Evolutionary conservation across 257 asterid species (phyloP).

Genomic region (Primulina eburnea): DNA sequence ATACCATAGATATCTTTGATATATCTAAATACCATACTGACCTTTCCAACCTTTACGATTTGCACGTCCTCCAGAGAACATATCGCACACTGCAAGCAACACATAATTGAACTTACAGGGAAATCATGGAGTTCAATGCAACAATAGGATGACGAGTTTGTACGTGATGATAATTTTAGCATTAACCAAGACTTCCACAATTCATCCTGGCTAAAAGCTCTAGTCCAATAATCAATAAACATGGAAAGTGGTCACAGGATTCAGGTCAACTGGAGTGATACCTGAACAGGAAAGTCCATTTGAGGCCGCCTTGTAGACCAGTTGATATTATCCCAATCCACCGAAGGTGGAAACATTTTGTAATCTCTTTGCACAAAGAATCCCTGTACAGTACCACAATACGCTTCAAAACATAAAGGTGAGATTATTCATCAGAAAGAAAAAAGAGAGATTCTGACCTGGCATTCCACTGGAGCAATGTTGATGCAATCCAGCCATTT

Average conservation of each 20-base stretch:
- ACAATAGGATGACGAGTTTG: not conserved
- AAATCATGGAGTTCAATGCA: conserved; percentile 20
- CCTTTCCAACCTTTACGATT: conserved; percentile 75
- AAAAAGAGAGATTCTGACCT: conserved; percentile 41
- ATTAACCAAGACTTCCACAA: not conserved
- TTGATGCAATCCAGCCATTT: conserved; percentile 94
- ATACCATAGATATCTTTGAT: conserved; percentile 16
- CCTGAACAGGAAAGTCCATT: conserved; percentile 98
- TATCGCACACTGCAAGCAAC: conserved; percentile 78
- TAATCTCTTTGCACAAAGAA: conserved; percentile 96
- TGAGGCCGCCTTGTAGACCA: conserved; percentile 94
- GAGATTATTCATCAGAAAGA: conserved; percentile 12
- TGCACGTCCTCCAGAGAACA: conserved; percentile 78
- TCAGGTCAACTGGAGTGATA: conserved; percentile 21
- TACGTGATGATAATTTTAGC: not conserved
- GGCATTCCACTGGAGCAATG: conserved; percentile 79
- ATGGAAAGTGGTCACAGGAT: conserved; percentile 7
- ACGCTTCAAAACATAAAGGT: conserved; percentile 22
- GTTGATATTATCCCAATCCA: conserved; percentile 87
- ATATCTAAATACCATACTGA: conserved; percentile 30
- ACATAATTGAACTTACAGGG: conserved; percentile 22
- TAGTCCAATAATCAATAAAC: conserved; percentile 10
- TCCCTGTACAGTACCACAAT: conserved; percentile 54
- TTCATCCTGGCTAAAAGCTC: not conserved
- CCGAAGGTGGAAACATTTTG: conserved; percentile 98